Percentiles rank a stretch among this genome's conserved stretches.
Evolutionary conservation across 257 asterid genomes (phyloP).

Genomic region (Verbascum thapsus): DNA sequence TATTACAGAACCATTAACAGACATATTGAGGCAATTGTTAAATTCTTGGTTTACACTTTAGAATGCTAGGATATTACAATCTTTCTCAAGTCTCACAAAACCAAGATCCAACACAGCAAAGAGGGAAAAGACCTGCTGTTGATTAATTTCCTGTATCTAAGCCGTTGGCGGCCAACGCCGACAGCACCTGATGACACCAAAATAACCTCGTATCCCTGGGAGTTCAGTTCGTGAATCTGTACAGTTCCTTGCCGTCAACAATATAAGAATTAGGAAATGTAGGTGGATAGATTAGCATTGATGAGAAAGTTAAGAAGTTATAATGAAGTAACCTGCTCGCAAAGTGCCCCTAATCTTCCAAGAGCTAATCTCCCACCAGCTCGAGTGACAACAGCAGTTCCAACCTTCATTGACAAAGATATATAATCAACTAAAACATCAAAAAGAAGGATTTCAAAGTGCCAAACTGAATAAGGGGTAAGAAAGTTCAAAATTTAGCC

Average conservation of each 20-base stretch:
- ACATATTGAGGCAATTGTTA: background rate
- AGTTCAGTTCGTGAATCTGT: slow-evolving; percentile 87
- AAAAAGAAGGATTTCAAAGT: slow-evolving; percentile 2
- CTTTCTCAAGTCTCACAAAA: slow-evolving; percentile 12
- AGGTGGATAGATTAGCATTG: slow-evolving; percentile 14
- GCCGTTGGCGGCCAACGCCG: slow-evolving; percentile 96
- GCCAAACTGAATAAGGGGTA: background rate
- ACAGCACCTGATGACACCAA: slow-evolving; percentile 98
- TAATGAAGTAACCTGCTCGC: slow-evolving; percentile 78
- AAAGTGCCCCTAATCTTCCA: slow-evolving; percentile 93
- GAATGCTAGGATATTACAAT: background rate
- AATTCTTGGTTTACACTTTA: background rate
- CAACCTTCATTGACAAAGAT: slow-evolving; percentile 52
- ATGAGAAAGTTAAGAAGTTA: slow-evolving; percentile 1
- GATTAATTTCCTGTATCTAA: slow-evolving; percentile 69
- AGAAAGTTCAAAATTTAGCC: background rate
- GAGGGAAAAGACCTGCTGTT: slow-evolving; percentile 72
- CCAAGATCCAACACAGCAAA: background rate
- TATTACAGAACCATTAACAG: background rate
- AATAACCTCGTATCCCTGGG: slow-evolving; percentile 87
- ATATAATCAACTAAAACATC: slow-evolving; percentile 1
- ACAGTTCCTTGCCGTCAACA: slow-evolving; percentile 33
- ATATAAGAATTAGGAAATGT: slow-evolving; percentile 24
- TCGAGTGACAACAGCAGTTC: slow-evolving; percentile 84
- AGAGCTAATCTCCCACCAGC: slow-evolving; percentile 86